Percentiles rank a stretch among this genome's conserved stretches.
Conservation (phyloP, 768 basidiomycete genomes). For the Clitopilus hobsonii region DNA sequence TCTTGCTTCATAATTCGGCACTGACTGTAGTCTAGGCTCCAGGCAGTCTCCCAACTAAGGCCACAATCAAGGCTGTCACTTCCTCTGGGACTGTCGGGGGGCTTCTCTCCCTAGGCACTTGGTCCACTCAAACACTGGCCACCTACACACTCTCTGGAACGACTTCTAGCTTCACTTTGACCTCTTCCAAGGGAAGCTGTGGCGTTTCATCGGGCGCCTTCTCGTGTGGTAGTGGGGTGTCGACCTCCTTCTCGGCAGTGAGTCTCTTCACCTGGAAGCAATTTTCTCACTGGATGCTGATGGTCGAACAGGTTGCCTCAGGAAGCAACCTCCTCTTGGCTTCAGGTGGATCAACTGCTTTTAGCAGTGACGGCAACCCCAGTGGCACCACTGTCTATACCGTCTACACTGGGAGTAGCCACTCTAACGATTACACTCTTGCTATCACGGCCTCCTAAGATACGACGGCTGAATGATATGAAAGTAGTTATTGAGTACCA, state of each 20-base stretch:
- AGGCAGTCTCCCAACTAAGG: conserved; percentile 36
- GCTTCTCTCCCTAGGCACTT: conserved; percentile 50
- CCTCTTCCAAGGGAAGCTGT: conserved; percentile 55
- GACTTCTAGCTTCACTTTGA: conserved; percentile 48
- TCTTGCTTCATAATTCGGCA: neutral
- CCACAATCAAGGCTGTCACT: conserved; percentile 37
- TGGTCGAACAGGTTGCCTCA: conserved; percentile 34
- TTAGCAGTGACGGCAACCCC: conserved; percentile 46
- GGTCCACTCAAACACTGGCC: conserved; percentile 58
- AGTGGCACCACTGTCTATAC: conserved; percentile 41
- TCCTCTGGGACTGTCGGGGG: conserved; percentile 37
- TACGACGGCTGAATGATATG: no score
- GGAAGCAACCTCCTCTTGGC: conserved; percentile 44
- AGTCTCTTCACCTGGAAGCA: conserved; percentile 14
- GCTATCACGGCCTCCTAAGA: conserved; percentile 29
- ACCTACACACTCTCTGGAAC: conserved; percentile 48
- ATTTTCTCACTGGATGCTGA: conserved; percentile 4
- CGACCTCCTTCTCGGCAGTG: conserved; percentile 49
- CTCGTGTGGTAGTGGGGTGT: conserved; percentile 47
- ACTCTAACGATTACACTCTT: conserved; percentile 31
- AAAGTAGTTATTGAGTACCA: no score
- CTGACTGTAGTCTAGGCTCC: conserved; percentile 8
- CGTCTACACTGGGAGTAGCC: conserved; percentile 31
- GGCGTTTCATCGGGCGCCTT: conserved; percentile 42
- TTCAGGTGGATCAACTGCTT: conserved; percentile 43